phyloP scores from a whole-genome alignment of 2,329 filamentous ascomycete species.

The Penicillium psychrosexuale region DNA sequence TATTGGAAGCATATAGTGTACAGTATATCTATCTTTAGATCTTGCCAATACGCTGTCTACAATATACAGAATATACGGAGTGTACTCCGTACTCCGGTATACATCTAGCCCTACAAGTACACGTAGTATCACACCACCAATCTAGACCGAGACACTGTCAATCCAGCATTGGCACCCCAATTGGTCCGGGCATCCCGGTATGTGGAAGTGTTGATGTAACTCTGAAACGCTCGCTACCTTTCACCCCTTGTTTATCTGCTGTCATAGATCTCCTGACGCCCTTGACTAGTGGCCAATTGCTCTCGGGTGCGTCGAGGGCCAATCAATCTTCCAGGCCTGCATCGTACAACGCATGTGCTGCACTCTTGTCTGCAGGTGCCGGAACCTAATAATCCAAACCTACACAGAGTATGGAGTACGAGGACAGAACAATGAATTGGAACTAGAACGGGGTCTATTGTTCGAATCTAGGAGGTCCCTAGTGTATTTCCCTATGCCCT shows the following conservation, averaged over 20 bases:
- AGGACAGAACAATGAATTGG: neutral
- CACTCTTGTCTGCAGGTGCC: neutral
- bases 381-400: neutral
- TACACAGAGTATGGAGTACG: neutral
- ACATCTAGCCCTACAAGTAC: neutral
- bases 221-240: conserved; percentile 16
- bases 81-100: too few species aligned
- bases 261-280: conserved; percentile 2
- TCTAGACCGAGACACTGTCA: neutral
- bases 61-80: neutral
- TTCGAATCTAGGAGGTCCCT: conserved; percentile 8
- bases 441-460: neutral
- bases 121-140: neutral
- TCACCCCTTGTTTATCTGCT: conserved; percentile 19
- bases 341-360: neutral
- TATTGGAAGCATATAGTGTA: neutral
- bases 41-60: neutral
- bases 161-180: neutral
- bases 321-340: neutral
- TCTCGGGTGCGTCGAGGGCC: neutral
- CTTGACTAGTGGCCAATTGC: conserved; percentile 4
- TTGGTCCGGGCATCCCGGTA: conserved; percentile 2
- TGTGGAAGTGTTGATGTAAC: conserved; percentile 22
- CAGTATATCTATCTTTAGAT: neutral
- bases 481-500: conserved; percentile 3